Evolutionary conservation across 805 yeast species (phyloP).

Genomic region (Nakazawaea wickerhamii): DNA sequence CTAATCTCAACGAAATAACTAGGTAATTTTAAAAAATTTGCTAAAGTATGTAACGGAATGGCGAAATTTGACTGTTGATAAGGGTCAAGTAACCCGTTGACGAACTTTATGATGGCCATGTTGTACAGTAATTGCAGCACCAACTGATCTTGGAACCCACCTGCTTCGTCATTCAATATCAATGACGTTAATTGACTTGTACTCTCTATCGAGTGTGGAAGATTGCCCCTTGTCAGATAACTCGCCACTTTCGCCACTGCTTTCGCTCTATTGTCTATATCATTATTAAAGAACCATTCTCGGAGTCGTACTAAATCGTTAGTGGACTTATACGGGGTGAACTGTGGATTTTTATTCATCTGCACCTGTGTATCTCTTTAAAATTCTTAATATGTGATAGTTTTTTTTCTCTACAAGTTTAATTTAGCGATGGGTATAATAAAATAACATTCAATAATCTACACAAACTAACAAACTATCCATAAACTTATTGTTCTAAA

Average conservation of each 20-base stretch:
- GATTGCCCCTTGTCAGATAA: constrained; percentile 50
- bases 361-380: background rate
- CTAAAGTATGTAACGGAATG: constrained; percentile 70
- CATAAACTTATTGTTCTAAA: constrained; percentile 1
- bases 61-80: constrained; percentile 76
- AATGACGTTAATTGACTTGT: constrained; percentile 57
- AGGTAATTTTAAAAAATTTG: constrained; percentile 65
- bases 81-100: constrained; percentile 87
- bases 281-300: constrained; percentile 46
- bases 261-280: constrained; percentile 28
- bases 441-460: background rate
- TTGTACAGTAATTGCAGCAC: constrained; percentile 50
- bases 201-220: constrained; percentile 70
- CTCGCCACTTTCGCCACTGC: constrained; percentile 52
- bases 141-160: constrained; percentile 22
- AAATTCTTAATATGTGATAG: background rate
- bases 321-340: constrained; percentile 29
- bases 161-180: constrained; percentile 34
- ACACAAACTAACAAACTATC: background rate
- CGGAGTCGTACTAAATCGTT: constrained; percentile 42
- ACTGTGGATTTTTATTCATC: constrained; percentile 23
- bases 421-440: too few species aligned
- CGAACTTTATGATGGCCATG: constrained; percentile 77
- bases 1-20: constrained; percentile 82
- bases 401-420: too few species aligned